phyloP scores from a whole-genome alignment of 176 grass and related monocot genomes.

The Juncus inflexus region DNA sequence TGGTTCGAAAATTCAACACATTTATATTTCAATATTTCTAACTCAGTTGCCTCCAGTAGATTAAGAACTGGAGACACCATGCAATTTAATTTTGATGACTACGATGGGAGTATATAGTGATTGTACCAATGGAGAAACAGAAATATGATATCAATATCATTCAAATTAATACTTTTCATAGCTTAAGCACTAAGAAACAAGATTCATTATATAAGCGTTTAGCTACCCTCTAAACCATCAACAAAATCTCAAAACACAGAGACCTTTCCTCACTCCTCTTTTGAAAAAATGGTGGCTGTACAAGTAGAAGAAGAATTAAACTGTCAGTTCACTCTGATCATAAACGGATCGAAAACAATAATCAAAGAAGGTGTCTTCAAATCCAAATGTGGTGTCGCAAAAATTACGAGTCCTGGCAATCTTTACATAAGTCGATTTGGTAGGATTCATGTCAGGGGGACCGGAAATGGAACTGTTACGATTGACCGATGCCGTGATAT shows the following conservation, averaged over 20 bases:
- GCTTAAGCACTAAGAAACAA: conserved; percentile 13
- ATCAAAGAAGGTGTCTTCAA: conserved; percentile 50
- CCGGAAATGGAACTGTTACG: conserved; percentile 25
- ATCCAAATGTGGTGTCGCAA: conserved; percentile 32
- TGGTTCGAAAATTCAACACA: too few species aligned
- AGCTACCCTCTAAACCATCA: neutral
- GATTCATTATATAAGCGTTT: conserved; percentile 1
- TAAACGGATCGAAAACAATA: conserved; percentile 37
- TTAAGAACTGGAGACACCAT: too few species aligned
- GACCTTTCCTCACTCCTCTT: neutral
- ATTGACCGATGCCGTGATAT: conserved; percentile 41
- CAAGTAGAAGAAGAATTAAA: conserved; percentile 31
- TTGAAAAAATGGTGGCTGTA: conserved; percentile 28
- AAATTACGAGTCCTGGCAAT: conserved; percentile 36
- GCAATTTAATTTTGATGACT: too few species aligned
- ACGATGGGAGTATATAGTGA: too few species aligned
- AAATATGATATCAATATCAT: neutral
- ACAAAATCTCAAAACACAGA: neutral
- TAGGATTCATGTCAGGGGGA: conserved; percentile 32
- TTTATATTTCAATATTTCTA: too few species aligned
- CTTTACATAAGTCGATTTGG: conserved; percentile 29
- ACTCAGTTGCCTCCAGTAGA: too few species aligned
- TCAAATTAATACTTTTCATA: neutral
- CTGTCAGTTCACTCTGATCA: conserved; percentile 37
- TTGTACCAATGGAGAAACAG: too few species aligned